Base-by-base conservation (phyloP, 768 basidiomycete genomes). In the Boletus sp. region DNA sequence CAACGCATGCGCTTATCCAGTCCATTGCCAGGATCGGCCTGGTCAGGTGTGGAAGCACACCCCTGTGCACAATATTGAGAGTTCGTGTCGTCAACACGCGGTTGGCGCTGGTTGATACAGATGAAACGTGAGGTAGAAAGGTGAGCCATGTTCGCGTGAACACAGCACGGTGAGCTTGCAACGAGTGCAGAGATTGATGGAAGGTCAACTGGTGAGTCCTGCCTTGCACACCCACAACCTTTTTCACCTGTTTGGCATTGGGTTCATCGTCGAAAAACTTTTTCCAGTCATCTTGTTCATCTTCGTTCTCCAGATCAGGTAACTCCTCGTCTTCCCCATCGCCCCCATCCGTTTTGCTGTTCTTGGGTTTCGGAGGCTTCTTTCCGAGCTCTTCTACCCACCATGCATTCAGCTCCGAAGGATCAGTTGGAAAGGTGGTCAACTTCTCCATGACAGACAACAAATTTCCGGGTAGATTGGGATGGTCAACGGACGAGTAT, bases 1-100 rank as follows among this genome's bases (percentile, higher is more conserved):
- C 92, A 12, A 94, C 87, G 62, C 90, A 91, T 3, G 83, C 83
- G 29, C 86, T 83, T 39, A 96, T 80, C 92, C 94, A 97, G 69
- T 96, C 93, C 89, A 94, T 93, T n/a, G 90, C 80, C 50, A 91
- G 72, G 47, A 90, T 77, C 0, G 89, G 85, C 39, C 89, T 73
- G 0, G 90, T 92, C 47, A 95, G 69, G 70, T 94, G 86, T 0
- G 94, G 94, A 69, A 96, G 73, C 12, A 95, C 87, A 6, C 87
- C 84, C 12, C 84, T 78, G 70, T 96, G 93, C 80, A 96, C 85
- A 32, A 94, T 78, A 63, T 86, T 86, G 58, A 96, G 73, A 15
- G 80, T 83, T 46, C 87, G 77, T 24, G 80, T 78, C 15, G 83
- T 77, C 5, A 85, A 65, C 1, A 67, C 67, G 50, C 75, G 78